These are phyloP conservation scores for Dactylonectria macrodidyma DNA, from an alignment of 2,329 filamentous ascomycete genomes.

Conservation along the genomic window DNA sequence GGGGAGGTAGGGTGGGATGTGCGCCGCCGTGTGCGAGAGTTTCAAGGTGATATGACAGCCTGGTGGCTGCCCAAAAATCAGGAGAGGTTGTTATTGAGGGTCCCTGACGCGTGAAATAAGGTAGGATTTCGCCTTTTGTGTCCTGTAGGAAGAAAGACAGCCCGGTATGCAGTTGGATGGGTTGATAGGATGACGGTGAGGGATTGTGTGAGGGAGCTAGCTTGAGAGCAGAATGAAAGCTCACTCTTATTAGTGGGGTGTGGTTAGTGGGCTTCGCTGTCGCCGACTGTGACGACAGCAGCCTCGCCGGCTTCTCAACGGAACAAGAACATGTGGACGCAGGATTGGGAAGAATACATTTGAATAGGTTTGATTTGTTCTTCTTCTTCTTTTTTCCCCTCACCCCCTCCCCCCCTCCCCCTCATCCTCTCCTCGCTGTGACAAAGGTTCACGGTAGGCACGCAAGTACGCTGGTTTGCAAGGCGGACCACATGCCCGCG, in stretches of 20 bases:
- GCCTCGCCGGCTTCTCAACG: neutral
- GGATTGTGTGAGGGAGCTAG: neutral
- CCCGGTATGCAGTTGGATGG: neutral
- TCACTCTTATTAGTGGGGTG: slow-evolving; percentile 9
- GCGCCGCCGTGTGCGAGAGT: neutral
- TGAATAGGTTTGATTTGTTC: neutral
- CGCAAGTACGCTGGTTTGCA: neutral
- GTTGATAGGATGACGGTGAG: neutral
- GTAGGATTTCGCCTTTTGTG: neutral
- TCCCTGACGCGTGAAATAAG: neutral
- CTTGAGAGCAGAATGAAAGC: neutral
- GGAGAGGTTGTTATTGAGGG: neutral
- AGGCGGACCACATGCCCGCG: neutral
- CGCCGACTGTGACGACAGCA: neutral
- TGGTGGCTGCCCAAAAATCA: neutral
- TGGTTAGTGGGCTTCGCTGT: slow-evolving; percentile 6
- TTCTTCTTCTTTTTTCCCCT: neutral
- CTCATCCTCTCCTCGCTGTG: neutral
- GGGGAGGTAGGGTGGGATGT: neutral
- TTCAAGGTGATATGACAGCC: neutral
- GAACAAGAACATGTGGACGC: neutral
- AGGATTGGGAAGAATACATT: neutral
- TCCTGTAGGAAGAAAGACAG: neutral
- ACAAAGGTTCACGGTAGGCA: neutral
- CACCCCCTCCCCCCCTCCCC: too few relatives aligned